These are phyloP conservation scores for Tolypocladium ovalisporum DNA, from an alignment of 2,329 filamentous ascomycete species.

Conservation along the genomic window DNA sequence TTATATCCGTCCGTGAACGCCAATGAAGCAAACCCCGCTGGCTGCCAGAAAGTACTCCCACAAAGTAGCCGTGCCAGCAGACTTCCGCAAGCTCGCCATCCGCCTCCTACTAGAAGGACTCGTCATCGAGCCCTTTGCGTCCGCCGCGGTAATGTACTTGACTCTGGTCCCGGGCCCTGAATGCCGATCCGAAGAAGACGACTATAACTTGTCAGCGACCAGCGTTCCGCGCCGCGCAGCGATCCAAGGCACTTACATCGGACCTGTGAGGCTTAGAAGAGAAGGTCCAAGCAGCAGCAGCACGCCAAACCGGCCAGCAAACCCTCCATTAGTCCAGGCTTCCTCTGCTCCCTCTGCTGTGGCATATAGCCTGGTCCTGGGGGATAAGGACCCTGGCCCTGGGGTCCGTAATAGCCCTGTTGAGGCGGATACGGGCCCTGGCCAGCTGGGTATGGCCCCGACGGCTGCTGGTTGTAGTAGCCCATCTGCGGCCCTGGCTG, in stretches of 20 bases:
- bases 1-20: not conserved
- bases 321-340: conserved; percentile 29
- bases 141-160: not conserved
- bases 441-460: conserved; percentile 19
- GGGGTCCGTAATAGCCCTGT: conserved; percentile 24
- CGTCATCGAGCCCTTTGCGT: not conserved
- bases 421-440: conserved; percentile 23
- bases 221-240: not conserved
- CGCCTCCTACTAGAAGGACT: no score
- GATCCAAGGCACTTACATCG: not conserved
- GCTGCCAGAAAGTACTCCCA: not conserved
- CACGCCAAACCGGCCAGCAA: conserved; percentile 41
- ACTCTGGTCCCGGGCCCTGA: not conserved
- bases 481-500: conserved; percentile 30
- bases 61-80: not conserved
- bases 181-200: not conserved
- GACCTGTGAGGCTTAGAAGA: conserved; percentile 31
- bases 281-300: conserved; percentile 46
- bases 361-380: conserved; percentile 26
- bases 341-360: conserved; percentile 20
- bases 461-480: conserved; percentile 29
- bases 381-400: conserved; percentile 21
- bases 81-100: not conserved
- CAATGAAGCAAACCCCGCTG: not conserved
- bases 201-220: not conserved